phyloP scores from a whole-genome alignment of 2,329 filamentous ascomycete genomes.

The Dactylonectria macrodidyma region DNA sequence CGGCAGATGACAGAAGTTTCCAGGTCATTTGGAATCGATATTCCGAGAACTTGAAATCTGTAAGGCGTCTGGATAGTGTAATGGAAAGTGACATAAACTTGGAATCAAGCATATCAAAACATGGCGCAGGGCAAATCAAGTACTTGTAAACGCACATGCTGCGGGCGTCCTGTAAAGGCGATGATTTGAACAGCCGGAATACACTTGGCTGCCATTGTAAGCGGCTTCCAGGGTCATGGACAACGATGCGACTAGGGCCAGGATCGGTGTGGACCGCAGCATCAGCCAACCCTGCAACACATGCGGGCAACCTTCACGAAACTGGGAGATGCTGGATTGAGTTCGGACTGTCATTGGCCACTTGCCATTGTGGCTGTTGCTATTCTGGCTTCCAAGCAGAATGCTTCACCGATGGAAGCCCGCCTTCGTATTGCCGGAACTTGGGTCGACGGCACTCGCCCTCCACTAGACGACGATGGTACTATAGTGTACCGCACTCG shows the following conservation, averaged over 20 bases:
- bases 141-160: conserved; percentile 36
- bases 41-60: conserved; percentile 34
- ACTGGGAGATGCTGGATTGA: conserved; percentile 12
- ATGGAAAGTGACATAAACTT: conserved; percentile 31
- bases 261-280: conserved; percentile 27
- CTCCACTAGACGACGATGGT: neutral
- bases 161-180: conserved; percentile 27
- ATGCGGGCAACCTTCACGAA: conserved; percentile 24
- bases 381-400: conserved; percentile 28
- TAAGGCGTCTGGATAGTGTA: conserved; percentile 36
- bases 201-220: conserved; percentile 29
- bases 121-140: conserved; percentile 33
- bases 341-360: conserved; percentile 17
- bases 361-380: conserved; percentile 23
- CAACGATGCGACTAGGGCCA: conserved; percentile 13
- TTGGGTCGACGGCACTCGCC: conserved; percentile 4
- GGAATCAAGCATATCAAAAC: conserved; percentile 9
- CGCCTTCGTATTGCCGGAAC: conserved; percentile 23
- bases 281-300: conserved; percentile 24
- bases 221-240: conserved; percentile 28
- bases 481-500: neutral
- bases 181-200: conserved; percentile 21
- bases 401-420: conserved; percentile 23
- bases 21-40: conserved; percentile 32
- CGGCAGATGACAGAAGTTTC: conserved; percentile 7